Conservation (phyloP, 163 green algal genomes). For the Scenedesmus sp. region DNA sequence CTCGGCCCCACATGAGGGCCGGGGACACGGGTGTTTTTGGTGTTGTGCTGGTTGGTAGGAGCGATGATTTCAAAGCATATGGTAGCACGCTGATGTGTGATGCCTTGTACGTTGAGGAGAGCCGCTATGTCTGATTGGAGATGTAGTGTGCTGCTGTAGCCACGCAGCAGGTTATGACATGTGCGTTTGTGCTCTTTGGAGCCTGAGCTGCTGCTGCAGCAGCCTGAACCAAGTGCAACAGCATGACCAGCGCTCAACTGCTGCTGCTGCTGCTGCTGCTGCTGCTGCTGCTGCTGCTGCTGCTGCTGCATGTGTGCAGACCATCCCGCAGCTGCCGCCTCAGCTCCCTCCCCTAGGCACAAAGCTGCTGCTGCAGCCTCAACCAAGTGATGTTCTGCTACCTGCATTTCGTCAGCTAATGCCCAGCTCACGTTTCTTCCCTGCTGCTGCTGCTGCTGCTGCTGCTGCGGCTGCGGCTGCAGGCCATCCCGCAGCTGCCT, state of each 20-base stretch:
- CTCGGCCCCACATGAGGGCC: background rate
- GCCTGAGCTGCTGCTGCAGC: background rate
- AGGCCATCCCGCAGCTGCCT: constrained; percentile 26
- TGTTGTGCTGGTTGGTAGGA: too few relatives aligned
- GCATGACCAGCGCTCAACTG: background rate
- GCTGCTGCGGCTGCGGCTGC: constrained; percentile 46
- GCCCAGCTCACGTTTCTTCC: background rate
- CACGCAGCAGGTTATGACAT: background rate
- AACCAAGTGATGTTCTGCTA: background rate
- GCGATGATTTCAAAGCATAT: too few relatives aligned
- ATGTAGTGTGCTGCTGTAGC: background rate
- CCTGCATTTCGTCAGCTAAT: too few relatives aligned
- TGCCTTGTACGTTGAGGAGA: too few relatives aligned
- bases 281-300: constrained; percentile 8
- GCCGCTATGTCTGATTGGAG: too few relatives aligned
- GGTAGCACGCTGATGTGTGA: too few relatives aligned
- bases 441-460: background rate
- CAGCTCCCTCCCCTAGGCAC: constrained; percentile 53
- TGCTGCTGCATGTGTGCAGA: constrained; percentile 27
- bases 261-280: background rate
- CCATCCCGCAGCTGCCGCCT: constrained; percentile 32
- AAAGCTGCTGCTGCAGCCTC: constrained; percentile 54
- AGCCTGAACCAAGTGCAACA: background rate
- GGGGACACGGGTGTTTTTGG: too few relatives aligned
- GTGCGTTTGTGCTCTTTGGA: background rate